Conservation (phyloP, 306 rosid species). For the Alnus glutinosa region DNA sequence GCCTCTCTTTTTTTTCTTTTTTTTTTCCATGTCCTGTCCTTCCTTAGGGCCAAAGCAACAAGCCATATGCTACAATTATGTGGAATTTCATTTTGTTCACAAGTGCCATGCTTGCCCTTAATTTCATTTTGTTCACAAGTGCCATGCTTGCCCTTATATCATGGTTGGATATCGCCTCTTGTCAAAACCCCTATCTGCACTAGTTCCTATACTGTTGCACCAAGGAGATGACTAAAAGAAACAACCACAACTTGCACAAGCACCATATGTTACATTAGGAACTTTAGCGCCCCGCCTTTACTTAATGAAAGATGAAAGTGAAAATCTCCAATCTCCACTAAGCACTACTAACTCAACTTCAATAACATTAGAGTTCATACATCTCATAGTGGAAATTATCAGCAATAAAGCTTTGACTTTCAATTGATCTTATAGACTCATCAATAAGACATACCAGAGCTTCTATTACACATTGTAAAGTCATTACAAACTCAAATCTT, state of each 20-base stretch:
- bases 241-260: background rate
- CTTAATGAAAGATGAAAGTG: no score
- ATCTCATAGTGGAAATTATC: no score
- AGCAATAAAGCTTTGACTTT: no score
- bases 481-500: no score
- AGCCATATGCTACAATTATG: background rate
- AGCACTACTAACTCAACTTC: no score
- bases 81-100: background rate
- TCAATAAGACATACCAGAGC: no score
- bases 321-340: no score
- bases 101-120: background rate
- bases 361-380: no score
- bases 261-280: background rate
- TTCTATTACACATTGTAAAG: no score
- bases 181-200: background rate
- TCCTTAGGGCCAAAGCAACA: background rate
- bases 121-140: background rate
- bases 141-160: background rate
- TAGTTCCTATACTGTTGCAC: background rate
- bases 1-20: background rate
- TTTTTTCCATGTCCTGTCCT: background rate
- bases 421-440: no score
- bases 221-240: background rate
- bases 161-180: background rate
- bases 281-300: background rate